Conservation (phyloP, 345 rosid genomes). For the Brassica rapa region DNA sequence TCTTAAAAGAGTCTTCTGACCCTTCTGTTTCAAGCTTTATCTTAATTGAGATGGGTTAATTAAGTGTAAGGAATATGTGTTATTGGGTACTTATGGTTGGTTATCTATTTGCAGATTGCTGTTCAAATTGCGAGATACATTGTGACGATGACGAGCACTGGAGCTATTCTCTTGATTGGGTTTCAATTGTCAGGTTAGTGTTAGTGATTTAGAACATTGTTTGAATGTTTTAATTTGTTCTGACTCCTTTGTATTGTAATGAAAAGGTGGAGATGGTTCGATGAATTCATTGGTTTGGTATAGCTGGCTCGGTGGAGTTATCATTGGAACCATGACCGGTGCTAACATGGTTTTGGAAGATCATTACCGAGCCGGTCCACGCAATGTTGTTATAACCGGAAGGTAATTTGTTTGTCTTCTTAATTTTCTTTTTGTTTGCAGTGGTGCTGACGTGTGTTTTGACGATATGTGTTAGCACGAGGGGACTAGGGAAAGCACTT, state of each 20-base stretch:
- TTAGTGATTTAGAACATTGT: neutral
- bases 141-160: conserved; percentile 92
- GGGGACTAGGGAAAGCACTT: conserved; percentile 96
- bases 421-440: neutral
- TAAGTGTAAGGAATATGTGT: neutral
- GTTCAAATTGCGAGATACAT: conserved; percentile 88
- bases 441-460: conserved; percentile 19
- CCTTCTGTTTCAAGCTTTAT: neutral
- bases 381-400: conserved; percentile 95
- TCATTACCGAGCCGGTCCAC: conserved; percentile 89
- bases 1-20: conserved; percentile 5
- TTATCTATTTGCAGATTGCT: conserved; percentile 54
- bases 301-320: conserved; percentile 97
- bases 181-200: conserved; percentile 85
- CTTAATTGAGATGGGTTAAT: neutral
- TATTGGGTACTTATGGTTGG: neutral
- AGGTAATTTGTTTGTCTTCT: conserved; percentile 48
- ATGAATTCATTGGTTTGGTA: conserved; percentile 84
- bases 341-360: conserved; percentile 92
- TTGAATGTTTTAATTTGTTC: neutral
- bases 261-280: conserved; percentile 81
- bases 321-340: conserved; percentile 93
- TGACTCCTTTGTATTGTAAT: conserved; percentile 24
- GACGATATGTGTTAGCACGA: conserved; percentile 56
- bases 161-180: conserved; percentile 76